These are phyloP conservation scores for Sarocladium brachiariae DNA, from an alignment of 2,329 filamentous ascomycete species.

Conservation along the genomic window DNA sequence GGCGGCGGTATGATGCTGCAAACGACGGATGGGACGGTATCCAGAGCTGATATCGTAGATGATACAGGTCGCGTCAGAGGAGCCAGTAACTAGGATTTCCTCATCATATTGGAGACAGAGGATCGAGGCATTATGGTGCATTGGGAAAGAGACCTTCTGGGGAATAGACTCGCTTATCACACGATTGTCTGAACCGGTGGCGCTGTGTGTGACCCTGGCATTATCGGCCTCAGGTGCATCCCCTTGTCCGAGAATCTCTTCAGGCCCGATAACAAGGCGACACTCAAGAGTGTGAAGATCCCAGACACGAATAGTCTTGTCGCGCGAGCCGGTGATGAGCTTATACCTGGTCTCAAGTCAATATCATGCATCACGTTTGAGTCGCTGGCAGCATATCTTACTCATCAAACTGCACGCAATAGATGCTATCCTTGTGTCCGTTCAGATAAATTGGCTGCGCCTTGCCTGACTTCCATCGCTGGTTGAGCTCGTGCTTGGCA, in stretches of 20 bases:
- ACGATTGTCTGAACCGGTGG: slow-evolving; percentile 45
- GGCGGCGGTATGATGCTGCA: slow-evolving; percentile 74
- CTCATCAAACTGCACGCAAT: slow-evolving; percentile 98
- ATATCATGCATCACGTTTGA: slow-evolving; percentile 13
- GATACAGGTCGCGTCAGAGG: slow-evolving; percentile 86
- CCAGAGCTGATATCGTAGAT: slow-evolving; percentile 77
- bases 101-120: slow-evolving; percentile 93
- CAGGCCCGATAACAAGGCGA: slow-evolving; percentile 77
- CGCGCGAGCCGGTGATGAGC: slow-evolving; percentile 92
- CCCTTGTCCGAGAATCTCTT: slow-evolving; percentile 50
- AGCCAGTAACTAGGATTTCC: slow-evolving; percentile 87
- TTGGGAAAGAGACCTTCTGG: slow-evolving; percentile 47
- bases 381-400: slow-evolving; percentile 34
- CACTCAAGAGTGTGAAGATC: slow-evolving; percentile 86
- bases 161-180: slow-evolving; percentile 42
- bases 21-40: slow-evolving; percentile 72
- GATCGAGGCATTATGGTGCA: slow-evolving; percentile 85
- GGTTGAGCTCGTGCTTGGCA: slow-evolving; percentile 67
- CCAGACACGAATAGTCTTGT: slow-evolving; percentile 94
- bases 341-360: slow-evolving; percentile 59
- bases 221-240: slow-evolving; percentile 45
- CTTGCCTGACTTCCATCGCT: slow-evolving; percentile 71
- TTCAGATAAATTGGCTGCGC: slow-evolving; percentile 83
- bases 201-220: slow-evolving; percentile 47
- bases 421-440: slow-evolving; percentile 92